Evolutionary conservation across 495 filamentous ascomycete species (phyloP).

Genomic region (Annulohypoxylon moriforme): DNA sequence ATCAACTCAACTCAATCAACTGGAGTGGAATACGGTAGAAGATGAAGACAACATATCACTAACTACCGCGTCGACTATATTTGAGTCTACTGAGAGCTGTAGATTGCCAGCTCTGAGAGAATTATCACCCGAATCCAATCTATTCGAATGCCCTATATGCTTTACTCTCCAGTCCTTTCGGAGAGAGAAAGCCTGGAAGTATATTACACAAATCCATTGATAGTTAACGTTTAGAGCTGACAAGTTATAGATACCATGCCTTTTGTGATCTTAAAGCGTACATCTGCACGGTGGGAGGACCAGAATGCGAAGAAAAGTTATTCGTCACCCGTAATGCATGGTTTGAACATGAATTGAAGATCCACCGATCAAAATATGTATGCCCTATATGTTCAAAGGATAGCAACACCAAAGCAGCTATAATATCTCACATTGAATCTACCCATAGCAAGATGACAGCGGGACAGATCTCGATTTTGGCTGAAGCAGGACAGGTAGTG

Average conservation of each 20-base stretch:
- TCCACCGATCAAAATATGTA: neutral
- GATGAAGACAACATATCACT: neutral
- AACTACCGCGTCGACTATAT: neutral
- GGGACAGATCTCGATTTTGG: neutral
- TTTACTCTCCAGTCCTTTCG: neutral
- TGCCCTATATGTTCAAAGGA: neutral
- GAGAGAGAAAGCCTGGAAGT: neutral
- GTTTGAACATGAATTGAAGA: neutral
- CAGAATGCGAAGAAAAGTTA: neutral
- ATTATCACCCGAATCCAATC: neutral
- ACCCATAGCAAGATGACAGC: neutral
- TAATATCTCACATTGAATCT: neutral
- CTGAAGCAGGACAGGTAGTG: neutral
- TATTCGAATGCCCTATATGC: neutral
- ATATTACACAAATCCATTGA: neutral
- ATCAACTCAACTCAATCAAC: neutral
- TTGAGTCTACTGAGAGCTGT: neutral
- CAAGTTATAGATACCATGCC: neutral
- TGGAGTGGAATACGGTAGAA: neutral
- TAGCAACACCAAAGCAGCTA: neutral
- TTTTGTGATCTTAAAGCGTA: neutral
- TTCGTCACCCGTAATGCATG: neutral
- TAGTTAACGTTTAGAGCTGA: neutral
- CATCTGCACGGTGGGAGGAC: neutral
- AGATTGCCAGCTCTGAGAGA: neutral